These are phyloP conservation scores for Clathrus columnatus DNA, from an alignment of 768 basidiomycete genomes.

Conservation along the genomic window DNA sequence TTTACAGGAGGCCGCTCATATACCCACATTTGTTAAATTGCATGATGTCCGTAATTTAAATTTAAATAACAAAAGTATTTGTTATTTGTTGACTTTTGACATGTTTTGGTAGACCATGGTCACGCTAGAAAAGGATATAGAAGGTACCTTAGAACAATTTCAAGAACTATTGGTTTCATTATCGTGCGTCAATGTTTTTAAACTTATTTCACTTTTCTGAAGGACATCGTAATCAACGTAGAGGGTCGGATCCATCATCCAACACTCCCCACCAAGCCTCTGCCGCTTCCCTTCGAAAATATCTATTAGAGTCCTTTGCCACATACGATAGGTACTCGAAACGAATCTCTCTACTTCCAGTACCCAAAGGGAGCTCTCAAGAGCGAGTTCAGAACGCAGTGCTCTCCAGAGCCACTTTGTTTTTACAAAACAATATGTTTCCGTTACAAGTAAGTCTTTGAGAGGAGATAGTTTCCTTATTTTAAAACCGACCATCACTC, in stretches of 20 bases:
- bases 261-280: constrained; percentile 20
- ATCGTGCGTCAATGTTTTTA: constrained; percentile 34
- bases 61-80: not conserved
- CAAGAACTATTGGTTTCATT: constrained; percentile 74
- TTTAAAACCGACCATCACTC: not conserved
- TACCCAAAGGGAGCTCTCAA: constrained; percentile 59
- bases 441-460: constrained; percentile 56
- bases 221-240: constrained; percentile 12
- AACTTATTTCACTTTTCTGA: constrained; percentile 1
- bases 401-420: constrained; percentile 61
- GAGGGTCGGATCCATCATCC: constrained; percentile 41
- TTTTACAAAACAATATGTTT: constrained; percentile 87
- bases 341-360: constrained; percentile 68
- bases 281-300: constrained; percentile 64
- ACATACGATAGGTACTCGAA: constrained; percentile 87
- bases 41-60: constrained; percentile 48
- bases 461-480: not conserved
- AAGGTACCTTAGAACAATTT: constrained; percentile 76
- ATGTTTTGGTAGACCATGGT: constrained; percentile 47
- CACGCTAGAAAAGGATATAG: constrained; percentile 79
- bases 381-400: constrained; percentile 81
- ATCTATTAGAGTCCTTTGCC: constrained; percentile 74
- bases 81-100: not conserved
- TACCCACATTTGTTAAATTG: constrained; percentile 57
- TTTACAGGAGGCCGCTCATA: constrained; percentile 47